Percentiles rank a stretch among this genome's conserved stretches.
Evolutionary conservation across 495 filamentous ascomycete species (phyloP).

Genomic region (Penicillium antarcticum): DNA sequence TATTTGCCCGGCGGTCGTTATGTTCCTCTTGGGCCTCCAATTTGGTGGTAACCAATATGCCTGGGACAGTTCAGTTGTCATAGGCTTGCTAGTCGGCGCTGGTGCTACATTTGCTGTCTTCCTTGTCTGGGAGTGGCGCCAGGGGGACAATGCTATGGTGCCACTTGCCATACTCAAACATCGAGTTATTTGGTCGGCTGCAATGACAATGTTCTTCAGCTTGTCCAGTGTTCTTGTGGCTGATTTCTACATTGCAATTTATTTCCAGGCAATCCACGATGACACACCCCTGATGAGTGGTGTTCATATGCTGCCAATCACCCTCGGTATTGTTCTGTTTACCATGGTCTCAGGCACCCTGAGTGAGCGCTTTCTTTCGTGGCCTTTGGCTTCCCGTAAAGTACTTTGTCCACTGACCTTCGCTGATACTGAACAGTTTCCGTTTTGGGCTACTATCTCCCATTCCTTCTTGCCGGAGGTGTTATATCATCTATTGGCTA

Average conservation of each 20-base stretch:
- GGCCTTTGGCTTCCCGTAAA: neutral
- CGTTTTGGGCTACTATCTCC: constrained; percentile 62
- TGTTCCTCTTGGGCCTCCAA: constrained; percentile 65
- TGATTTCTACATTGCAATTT: constrained; percentile 62
- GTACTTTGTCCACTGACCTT: neutral
- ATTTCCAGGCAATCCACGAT: constrained; percentile 72
- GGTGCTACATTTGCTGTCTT: constrained; percentile 56
- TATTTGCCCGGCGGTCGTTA: constrained; percentile 43
- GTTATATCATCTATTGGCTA: constrained; percentile 55
- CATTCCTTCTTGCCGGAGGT: constrained; percentile 54
- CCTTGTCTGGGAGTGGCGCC: constrained; percentile 54
- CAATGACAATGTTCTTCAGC: constrained; percentile 15
- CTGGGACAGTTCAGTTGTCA: constrained; percentile 56
- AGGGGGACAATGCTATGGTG: constrained; percentile 66
- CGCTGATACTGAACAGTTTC: constrained; percentile 35
- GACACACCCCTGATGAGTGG: constrained; percentile 60
- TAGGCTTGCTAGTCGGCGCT: constrained; percentile 60
- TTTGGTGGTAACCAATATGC: constrained; percentile 64
- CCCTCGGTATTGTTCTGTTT: constrained; percentile 45
- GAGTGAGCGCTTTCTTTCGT: neutral
- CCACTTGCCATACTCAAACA: constrained; percentile 62
- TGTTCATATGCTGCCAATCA: constrained; percentile 64
- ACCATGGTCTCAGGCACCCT: constrained; percentile 53
- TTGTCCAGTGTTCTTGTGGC: constrained; percentile 52
- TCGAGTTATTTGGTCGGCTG: constrained; percentile 48